Base-by-base conservation (phyloP, 75 land plant species). In the Selaginella tamariscina region DNA sequence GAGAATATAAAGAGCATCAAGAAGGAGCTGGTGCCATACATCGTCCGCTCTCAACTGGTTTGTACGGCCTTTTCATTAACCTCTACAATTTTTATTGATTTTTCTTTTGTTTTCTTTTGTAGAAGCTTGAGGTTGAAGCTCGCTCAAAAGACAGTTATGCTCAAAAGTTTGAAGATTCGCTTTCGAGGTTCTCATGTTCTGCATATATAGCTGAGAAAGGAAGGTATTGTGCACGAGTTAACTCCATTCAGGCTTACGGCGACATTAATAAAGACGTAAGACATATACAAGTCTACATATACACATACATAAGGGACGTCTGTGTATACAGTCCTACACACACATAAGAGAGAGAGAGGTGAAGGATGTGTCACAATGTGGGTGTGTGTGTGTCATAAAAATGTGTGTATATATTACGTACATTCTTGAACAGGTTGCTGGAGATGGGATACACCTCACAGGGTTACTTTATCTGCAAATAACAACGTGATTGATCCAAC, bases 401-500 rank as follows among this genome's bases (percentile, higher is more conserved):
- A n/a, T 79, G 96, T 94, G 72, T 82, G 93, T 33, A 18, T 28
- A 69, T 27, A 15, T 68, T 30, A 68, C 29, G 32, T 68, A 1
- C 59, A 21, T 49, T 49, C 54, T n/a, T 59, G 9, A 55, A 31
- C 74, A 89, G 94, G 87, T 89, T 27, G 82, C 86, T 55, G 99
- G 92, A 55, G 99, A 95, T 65, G 96, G 87, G 26, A 84, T 72
- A 65, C 87, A 95, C 65, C 79, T 95, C 22, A 84, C 92, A 32
- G 92, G 99, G 0, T 90, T 71, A 69, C 82, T 32, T 84, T 91
- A 32, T 95, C 99, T 15, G 60, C 71, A 1, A 88, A 85, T 1
- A 91, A 91, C 71, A 90, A 95, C 62, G 79, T 95, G 9, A 81
- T 95, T 27, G 87, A 85, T 72, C 81, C 91, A 5, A 80, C 96